These are phyloP conservation scores for Penicillium maclennaniae DNA, from an alignment of 495 filamentous ascomycete genomes.

Conservation along the genomic window DNA sequence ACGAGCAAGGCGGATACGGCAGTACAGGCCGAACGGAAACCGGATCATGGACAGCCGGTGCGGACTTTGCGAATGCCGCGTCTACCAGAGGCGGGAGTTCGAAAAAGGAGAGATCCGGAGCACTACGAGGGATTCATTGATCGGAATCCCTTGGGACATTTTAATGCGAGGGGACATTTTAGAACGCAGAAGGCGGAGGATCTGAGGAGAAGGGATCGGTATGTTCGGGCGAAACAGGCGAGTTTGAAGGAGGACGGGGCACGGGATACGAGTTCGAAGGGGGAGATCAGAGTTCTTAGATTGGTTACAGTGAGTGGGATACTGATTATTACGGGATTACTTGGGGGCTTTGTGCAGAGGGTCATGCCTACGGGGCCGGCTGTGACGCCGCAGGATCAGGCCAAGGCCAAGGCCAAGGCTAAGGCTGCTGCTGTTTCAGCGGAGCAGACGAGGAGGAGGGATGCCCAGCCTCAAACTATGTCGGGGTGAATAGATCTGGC, in stretches of 20 bases:
- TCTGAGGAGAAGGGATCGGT: constrained; percentile 42
- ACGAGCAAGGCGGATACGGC: constrained; percentile 63
- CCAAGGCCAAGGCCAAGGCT: not conserved
- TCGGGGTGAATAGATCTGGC: too few species aligned
- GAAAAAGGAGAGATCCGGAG: constrained; percentile 20
- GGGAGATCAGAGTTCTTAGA: constrained; percentile 36
- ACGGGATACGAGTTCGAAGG: not conserved
- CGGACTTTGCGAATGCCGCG: constrained; percentile 1
- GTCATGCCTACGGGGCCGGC: not conserved
- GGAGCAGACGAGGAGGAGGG: constrained; percentile 3
- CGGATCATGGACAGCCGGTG: constrained; percentile 7
- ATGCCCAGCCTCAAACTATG: not conserved
- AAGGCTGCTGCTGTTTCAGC: not conserved
- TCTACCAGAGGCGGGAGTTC: constrained; percentile 4
- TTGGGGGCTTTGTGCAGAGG: constrained; percentile 19
- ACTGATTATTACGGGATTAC: constrained; percentile 24
- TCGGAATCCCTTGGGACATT: constrained; percentile 57
- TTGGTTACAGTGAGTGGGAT: constrained; percentile 45
- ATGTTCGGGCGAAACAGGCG: constrained; percentile 16
- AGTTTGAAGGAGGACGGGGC: constrained; percentile 24
- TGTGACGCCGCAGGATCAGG: not conserved
- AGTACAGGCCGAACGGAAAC: constrained; percentile 17
- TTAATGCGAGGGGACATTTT: constrained; percentile 64
- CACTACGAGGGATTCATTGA: constrained; percentile 44
- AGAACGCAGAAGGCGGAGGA: constrained; percentile 63